A percentile compares a stretch with the other conserved stretches of the same genome.
phyloP scores from a whole-genome alignment of 228 moss, liverwort and hornwort genomes.

The Sphagnum magellanicum region DNA sequence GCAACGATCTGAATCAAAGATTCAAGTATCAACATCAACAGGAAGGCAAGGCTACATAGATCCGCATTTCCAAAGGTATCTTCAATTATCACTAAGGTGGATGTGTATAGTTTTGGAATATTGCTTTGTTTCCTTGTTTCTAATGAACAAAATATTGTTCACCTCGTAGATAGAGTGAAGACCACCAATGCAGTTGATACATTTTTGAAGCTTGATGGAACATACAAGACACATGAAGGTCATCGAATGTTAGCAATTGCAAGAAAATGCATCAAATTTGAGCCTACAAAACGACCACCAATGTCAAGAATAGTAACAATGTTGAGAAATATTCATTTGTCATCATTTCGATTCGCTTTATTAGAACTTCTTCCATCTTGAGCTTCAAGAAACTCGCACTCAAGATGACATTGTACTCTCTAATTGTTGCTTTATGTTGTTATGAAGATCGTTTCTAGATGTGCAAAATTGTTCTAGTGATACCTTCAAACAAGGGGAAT shows the following conservation, averaged over 20 bases:
- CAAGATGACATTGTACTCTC: too few species aligned
- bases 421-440: too few species aligned
- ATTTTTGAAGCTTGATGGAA: background rate
- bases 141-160: too few species aligned
- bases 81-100: slow-evolving; percentile 4
- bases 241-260: background rate
- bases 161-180: background rate
- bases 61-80: slow-evolving; percentile 8
- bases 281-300: background rate
- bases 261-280: background rate
- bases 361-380: too few species aligned
- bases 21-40: background rate
- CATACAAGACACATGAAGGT: background rate
- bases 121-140: slow-evolving; percentile 9
- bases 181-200: background rate
- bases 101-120: slow-evolving; percentile 19
- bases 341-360: too few species aligned
- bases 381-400: too few species aligned
- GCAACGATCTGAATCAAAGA: background rate
- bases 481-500: too few species aligned
- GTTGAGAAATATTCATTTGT: background rate
- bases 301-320: background rate
- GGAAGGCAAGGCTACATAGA: slow-evolving; percentile 10
- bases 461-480: too few species aligned
- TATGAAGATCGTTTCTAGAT: too few species aligned